Evolutionary conservation across 2,329 filamentous ascomycete species (phyloP).

Genomic region (Stachybotrys chartarum): DNA sequence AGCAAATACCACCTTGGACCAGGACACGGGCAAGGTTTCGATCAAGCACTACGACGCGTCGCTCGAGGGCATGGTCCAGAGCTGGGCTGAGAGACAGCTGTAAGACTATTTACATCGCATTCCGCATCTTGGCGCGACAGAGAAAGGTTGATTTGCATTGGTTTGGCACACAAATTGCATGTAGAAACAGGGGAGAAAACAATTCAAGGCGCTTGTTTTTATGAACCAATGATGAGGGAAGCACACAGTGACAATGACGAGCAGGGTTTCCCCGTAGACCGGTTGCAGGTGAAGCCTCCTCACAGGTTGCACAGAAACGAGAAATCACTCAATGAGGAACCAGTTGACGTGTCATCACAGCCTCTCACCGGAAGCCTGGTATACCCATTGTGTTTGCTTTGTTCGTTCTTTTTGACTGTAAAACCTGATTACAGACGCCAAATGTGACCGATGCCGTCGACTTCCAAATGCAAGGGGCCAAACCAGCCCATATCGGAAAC

Average conservation of each 20-base stretch:
- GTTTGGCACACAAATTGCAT: conserved; percentile 9
- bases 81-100: conserved; percentile 60
- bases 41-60: conserved; percentile 84
- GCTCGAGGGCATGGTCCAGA: conserved; percentile 74
- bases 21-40: conserved; percentile 60
- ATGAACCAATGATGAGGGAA: no score
- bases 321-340: conserved; percentile 1
- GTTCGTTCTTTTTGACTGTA: conserved; percentile 47
- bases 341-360: conserved; percentile 17
- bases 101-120: conserved; percentile 16
- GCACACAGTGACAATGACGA: no score
- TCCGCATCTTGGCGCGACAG: neutral
- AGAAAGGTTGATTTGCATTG: conserved; percentile 1
- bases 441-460: conserved; percentile 58
- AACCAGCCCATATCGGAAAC: conserved; percentile 47
- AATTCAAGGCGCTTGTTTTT: no score
- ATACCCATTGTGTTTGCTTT: conserved; percentile 35
- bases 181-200: no score
- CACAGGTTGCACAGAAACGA: neutral
- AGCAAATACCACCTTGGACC: conserved; percentile 74
- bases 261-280: no score
- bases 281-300: no score
- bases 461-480: conserved; percentile 60
- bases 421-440: conserved; percentile 62
- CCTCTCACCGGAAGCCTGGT: conserved; percentile 24